Percentiles rank a stretch among this genome's conserved stretches.
Evolutionary conservation across 257 asterid species (phyloP).

Genomic region (Verbascum thapsus): DNA sequence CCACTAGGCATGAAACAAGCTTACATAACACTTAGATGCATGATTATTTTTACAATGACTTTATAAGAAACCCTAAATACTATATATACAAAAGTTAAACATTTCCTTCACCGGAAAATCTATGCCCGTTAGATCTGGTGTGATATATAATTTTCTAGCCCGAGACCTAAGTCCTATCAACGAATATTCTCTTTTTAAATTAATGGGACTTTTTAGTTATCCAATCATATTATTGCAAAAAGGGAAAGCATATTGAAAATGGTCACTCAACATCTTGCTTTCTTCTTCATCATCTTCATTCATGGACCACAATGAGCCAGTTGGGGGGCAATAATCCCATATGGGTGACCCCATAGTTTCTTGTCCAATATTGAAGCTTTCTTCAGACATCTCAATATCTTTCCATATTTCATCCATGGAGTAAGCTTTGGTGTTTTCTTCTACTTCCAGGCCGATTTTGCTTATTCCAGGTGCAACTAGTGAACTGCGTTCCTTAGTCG

Average conservation of each 20-base stretch:
- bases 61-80: slow-evolving; percentile 24
- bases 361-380: slow-evolving; percentile 30
- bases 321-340: slow-evolving; percentile 56
- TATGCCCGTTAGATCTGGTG: too few species aligned
- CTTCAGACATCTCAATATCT: slow-evolving; percentile 66
- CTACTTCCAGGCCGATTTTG: slow-evolving; percentile 33
- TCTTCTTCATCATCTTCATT: slow-evolving; percentile 47
- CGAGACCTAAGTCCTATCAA: slow-evolving; percentile 30
- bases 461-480: slow-evolving; percentile 17
- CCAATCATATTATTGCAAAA: slow-evolving; percentile 38
- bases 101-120: too few species aligned
- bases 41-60: slow-evolving; percentile 13
- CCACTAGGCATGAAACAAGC: too few species aligned
- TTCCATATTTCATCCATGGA: slow-evolving; percentile 93
- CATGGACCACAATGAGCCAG: slow-evolving; percentile 53
- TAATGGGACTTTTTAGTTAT: slow-evolving; percentile 27
- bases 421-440: slow-evolving; percentile 39
- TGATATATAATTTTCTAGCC: too few species aligned
- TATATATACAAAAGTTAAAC: slow-evolving; percentile 32
- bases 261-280: slow-evolving; percentile 42
- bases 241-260: slow-evolving; percentile 38
- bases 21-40: not conserved
- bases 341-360: slow-evolving; percentile 43
- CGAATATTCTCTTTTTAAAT: slow-evolving; percentile 25
- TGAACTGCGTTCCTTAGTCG: slow-evolving; percentile 44